A percentile compares a stretch with the other conserved stretches of the same genome.
Conservation (phyloP, 2,329 filamentous ascomycete species). For the Talaromyces sp. region DNA sequence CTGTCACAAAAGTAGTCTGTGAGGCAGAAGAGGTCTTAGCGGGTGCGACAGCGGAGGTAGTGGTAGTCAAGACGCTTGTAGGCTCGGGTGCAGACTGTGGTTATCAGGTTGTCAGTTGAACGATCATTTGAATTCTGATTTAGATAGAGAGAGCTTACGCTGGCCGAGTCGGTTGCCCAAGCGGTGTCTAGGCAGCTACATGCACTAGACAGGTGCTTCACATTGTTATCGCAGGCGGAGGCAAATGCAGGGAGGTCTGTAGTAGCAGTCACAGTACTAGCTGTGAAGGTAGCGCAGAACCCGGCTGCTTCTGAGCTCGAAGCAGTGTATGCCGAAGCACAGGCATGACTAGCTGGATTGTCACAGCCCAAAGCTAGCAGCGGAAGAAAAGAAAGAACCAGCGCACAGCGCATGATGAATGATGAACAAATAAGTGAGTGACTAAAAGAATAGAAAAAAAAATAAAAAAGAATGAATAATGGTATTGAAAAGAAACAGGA, state of each 20-base stretch:
- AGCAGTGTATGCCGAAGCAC: slow-evolving; percentile 26
- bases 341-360: slow-evolving; percentile 23
- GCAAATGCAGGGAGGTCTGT: slow-evolving; percentile 23
- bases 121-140: background rate
- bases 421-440: slow-evolving; percentile 14
- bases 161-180: slow-evolving; percentile 14
- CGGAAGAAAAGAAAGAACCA: slow-evolving; percentile 25
- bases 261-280: slow-evolving; percentile 23
- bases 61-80: slow-evolving; percentile 4
- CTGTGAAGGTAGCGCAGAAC: slow-evolving; percentile 30
- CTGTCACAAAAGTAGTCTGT: slow-evolving; percentile 11
- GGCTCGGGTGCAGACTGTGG: background rate
- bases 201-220: slow-evolving; percentile 27
- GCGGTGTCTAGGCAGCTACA: slow-evolving; percentile 29
- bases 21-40: slow-evolving; percentile 3
- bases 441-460: too few relatives aligned
- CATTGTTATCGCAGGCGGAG: slow-evolving; percentile 24
- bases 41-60: background rate
- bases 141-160: background rate
- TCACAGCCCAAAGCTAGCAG: slow-evolving; percentile 24
- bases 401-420: slow-evolving; percentile 29
- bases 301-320: slow-evolving; percentile 23
- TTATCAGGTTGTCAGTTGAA: background rate
- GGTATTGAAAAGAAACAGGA: background rate
- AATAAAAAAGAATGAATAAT: background rate